Evolutionary conservation across 441 rosid species (phyloP).

Genomic region (Adansonia rubrostipa): DNA sequence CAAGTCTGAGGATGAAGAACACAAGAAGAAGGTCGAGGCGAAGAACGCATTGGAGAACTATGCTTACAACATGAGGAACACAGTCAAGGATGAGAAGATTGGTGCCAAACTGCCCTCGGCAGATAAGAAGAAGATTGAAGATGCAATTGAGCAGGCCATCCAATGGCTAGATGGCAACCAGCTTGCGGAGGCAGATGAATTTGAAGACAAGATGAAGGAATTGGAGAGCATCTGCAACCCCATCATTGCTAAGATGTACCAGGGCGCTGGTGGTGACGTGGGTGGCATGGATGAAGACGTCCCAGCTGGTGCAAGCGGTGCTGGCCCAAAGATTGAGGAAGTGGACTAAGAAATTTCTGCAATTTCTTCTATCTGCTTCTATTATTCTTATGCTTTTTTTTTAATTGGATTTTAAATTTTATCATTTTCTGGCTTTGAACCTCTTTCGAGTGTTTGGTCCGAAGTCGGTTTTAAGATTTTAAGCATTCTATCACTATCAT

Average conservation of each 20-base stretch:
- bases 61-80: slow-evolving; percentile 69
- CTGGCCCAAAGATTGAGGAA: slow-evolving; percentile 63
- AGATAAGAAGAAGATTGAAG: slow-evolving; percentile 64
- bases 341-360: slow-evolving; percentile 34
- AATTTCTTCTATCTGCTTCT: neutral
- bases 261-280: slow-evolving; percentile 53
- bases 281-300: slow-evolving; percentile 57
- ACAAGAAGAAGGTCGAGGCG: slow-evolving; percentile 63
- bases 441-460: neutral
- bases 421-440: slow-evolving; percentile 2
- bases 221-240: slow-evolving; percentile 67
- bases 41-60: slow-evolving; percentile 66
- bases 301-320: slow-evolving; percentile 47
- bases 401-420: neutral
- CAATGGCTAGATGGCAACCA: slow-evolving; percentile 62
- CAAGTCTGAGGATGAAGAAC: slow-evolving; percentile 66
- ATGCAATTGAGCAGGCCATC: slow-evolving; percentile 53
- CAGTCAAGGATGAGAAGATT: slow-evolving; percentile 62
- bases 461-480: neutral
- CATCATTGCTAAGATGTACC: slow-evolving; percentile 67
- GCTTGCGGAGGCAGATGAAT: slow-evolving; percentile 61
- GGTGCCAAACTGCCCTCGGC: slow-evolving; percentile 45
- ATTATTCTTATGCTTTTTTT: neutral
- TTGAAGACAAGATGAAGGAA: slow-evolving; percentile 68
- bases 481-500: neutral